Evolutionary conservation across 345 rosid species (phyloP).

Genomic region (Citrus reticulata): DNA sequence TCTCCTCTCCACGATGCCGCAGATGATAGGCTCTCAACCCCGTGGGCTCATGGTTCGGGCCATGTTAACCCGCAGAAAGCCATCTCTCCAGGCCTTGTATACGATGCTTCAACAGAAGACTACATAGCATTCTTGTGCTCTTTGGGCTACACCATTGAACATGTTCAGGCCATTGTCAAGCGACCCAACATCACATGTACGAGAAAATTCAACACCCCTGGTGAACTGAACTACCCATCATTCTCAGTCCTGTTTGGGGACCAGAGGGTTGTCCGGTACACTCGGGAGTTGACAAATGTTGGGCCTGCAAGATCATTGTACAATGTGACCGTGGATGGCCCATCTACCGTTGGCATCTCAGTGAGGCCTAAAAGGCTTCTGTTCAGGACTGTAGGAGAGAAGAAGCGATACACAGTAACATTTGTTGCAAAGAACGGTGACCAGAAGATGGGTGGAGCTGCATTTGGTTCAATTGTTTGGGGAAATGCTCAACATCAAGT

Average conservation of each 20-base stretch:
- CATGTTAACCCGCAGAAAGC: conserved; percentile 83
- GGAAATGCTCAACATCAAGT: conserved; percentile 59
- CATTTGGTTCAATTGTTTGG: conserved; percentile 77
- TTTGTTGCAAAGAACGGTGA: conserved; percentile 57
- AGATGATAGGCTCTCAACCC: conserved; percentile 51
- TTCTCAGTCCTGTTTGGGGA: conserved; percentile 70
- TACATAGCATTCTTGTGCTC: conserved; percentile 79
- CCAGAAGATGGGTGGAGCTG: conserved; percentile 31
- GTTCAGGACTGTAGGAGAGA: conserved; percentile 61
- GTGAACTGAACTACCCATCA: conserved; percentile 83
- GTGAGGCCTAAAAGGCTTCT: conserved; percentile 58
- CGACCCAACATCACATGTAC: conserved; percentile 58
- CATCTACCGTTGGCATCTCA: conserved; percentile 44
- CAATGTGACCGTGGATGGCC: conserved; percentile 40
- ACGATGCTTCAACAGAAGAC: conserved; percentile 65
- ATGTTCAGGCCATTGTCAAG: conserved; percentile 59
- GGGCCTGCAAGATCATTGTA: conserved; percentile 61
- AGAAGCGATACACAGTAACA: conserved; percentile 66
- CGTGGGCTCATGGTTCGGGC: conserved; percentile 77
- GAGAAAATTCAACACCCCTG: conserved; percentile 60
- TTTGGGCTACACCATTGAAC: conserved; percentile 53
- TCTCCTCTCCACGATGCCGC: conserved; percentile 65
- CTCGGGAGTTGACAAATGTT: conserved; percentile 74
- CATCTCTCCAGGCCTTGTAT: conserved; percentile 76
- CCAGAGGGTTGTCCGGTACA: conserved; percentile 70